These are phyloP conservation scores for Rhodamnia argentea DNA, from an alignment of 345 rosid genomes.

Conservation along the genomic window DNA sequence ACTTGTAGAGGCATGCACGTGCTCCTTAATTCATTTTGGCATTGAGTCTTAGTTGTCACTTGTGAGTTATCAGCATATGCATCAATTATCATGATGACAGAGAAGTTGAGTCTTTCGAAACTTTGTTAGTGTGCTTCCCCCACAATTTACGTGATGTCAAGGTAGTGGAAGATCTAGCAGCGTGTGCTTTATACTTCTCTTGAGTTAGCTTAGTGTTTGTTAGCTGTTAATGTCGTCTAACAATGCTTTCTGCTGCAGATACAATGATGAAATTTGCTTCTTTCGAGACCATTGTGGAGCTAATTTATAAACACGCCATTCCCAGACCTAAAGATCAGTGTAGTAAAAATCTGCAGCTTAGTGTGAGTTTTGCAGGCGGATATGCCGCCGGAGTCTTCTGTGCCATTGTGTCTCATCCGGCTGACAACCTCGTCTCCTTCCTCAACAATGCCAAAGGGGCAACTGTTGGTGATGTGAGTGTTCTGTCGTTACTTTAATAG, in stretches of 20 bases:
- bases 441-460: slow-evolving; percentile 98
- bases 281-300: slow-evolving; percentile 87
- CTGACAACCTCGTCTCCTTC: slow-evolving; percentile 94
- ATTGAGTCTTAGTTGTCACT: neutral
- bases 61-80: neutral
- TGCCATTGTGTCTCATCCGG: slow-evolving; percentile 88
- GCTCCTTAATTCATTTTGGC: neutral
- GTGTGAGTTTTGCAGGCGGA: slow-evolving; percentile 93
- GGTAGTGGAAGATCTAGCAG: neutral
- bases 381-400: slow-evolving; percentile 89
- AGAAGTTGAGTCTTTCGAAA: neutral
- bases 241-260: slow-evolving; percentile 28
- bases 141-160: neutral
- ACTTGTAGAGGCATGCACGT: neutral
- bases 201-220: neutral
- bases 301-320: slow-evolving; percentile 71
- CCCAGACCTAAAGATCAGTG: slow-evolving; percentile 83
- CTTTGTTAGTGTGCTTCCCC: neutral
- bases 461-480: slow-evolving; percentile 87
- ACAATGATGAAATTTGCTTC: slow-evolving; percentile 99
- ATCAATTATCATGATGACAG: neutral
- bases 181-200: neutral
- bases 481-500: neutral
- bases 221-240: neutral
- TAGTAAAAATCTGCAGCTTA: slow-evolving; percentile 80